A percentile compares a stretch with the other conserved stretches of the same genome.
Evolutionary conservation across 176 grass and related monocot species (phyloP).

Genomic region (Carex parvula): DNA sequence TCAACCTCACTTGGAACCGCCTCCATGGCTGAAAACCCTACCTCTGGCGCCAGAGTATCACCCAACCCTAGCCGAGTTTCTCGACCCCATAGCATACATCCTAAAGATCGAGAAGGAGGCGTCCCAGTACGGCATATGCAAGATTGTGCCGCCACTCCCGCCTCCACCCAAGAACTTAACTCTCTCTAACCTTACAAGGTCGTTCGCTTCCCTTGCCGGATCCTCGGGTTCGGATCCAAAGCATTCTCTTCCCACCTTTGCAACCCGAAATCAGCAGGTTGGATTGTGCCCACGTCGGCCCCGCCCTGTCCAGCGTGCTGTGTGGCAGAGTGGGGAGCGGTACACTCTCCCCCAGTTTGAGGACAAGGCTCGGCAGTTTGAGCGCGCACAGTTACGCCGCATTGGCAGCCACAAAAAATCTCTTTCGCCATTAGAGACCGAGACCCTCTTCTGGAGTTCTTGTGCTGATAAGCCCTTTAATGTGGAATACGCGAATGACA

Average conservation of each 20-base stretch:
- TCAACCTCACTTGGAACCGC: slow-evolving; percentile 33
- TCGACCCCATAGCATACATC: slow-evolving; percentile 91
- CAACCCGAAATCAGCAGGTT: slow-evolving; percentile 89
- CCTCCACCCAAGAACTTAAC: slow-evolving; percentile 51
- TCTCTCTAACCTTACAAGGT: slow-evolving; percentile 55
- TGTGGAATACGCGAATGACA: slow-evolving; percentile 98
- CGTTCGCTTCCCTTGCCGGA: slow-evolving; percentile 55
- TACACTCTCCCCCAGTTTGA: slow-evolving; percentile 84
- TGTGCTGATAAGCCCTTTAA: slow-evolving; percentile 76
- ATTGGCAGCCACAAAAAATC: slow-evolving; percentile 33
- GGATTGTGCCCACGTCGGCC: slow-evolving; percentile 79
- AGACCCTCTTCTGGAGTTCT: slow-evolving; percentile 92
- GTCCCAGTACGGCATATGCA: slow-evolving; percentile 94
- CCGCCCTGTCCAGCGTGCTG: slow-evolving; percentile 65
- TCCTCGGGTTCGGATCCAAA: slow-evolving; percentile 14
- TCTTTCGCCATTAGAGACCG: slow-evolving; percentile 50
- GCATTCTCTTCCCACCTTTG: slow-evolving; percentile 49
- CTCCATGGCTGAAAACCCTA: slow-evolving; percentile 65
- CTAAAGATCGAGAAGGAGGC: slow-evolving; percentile 93
- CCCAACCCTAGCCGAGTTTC: slow-evolving; percentile 71
- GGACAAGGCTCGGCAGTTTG: slow-evolving; percentile 70
- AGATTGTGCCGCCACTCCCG: slow-evolving; percentile 83
- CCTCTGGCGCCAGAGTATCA: slow-evolving; percentile 83
- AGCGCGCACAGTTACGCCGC: slow-evolving; percentile 45
- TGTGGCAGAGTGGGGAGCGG: slow-evolving; percentile 94